phyloP scores from a whole-genome alignment of 306 rosid species.

The Glycine latifolia region DNA sequence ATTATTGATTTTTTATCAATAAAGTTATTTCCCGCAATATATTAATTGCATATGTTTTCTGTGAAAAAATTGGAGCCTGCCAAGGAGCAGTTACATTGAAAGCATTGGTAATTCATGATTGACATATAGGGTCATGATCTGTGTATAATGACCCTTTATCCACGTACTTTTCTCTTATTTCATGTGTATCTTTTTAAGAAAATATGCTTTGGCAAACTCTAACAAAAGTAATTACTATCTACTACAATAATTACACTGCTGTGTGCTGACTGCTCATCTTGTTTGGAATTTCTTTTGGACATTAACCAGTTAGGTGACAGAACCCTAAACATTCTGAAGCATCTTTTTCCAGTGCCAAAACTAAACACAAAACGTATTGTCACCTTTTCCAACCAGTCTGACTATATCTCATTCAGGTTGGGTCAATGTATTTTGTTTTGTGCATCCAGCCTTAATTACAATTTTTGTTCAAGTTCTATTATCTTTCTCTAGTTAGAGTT shows the following conservation, averaged over 20 bases:
- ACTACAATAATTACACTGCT: neutral
- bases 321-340: constrained; percentile 80
- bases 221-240: neutral
- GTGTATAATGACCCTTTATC: neutral
- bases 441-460: too few relatives aligned
- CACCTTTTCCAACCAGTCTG: constrained; percentile 69
- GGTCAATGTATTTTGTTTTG: too few relatives aligned
- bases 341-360: constrained; percentile 94
- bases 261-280: constrained; percentile 30
- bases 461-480: too few relatives aligned
- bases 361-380: constrained; percentile 86
- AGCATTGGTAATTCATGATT: constrained; percentile 8
- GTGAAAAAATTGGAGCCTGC: neutral
- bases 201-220: constrained; percentile 14
- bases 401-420: too few relatives aligned
- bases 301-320: constrained; percentile 79
- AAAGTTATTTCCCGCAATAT: neutral
- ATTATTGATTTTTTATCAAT: neutral
- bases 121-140: neutral
- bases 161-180: neutral
- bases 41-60: neutral
- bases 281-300: constrained; percentile 42
- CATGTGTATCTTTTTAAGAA: neutral
- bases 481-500: neutral
- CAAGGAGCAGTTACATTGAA: neutral